These are phyloP conservation scores for Vigna trinervia DNA, from an alignment of 306 rosid genomes.

Conservation along the genomic window DNA sequence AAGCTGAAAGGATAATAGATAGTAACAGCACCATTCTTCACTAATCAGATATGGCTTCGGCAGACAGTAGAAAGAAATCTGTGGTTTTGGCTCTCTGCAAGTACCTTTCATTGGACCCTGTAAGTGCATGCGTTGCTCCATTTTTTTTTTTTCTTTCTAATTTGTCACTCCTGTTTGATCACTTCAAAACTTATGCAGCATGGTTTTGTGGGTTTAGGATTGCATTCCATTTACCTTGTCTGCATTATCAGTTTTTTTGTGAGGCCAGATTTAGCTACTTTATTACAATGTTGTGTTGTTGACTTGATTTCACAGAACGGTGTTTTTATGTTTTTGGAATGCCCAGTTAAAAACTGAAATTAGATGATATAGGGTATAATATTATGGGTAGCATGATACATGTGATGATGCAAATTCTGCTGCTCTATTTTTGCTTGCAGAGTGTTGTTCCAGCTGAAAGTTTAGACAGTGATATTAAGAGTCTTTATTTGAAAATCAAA, in stretches of 20 bases:
- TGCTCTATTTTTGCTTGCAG: constrained; percentile 59
- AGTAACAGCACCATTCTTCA: constrained; percentile 31
- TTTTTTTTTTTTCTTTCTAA: constrained; percentile 5
- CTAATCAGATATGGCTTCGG: constrained; percentile 60
- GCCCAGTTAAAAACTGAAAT: background rate
- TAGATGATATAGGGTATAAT: constrained; percentile 14
- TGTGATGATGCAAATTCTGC: constrained; percentile 3
- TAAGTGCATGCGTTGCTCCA: constrained; percentile 44
- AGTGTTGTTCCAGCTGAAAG: constrained; percentile 51
- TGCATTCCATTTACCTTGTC: background rate
- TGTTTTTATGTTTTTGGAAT: constrained; percentile 1
- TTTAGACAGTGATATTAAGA: constrained; percentile 57
- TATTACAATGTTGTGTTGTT: background rate
- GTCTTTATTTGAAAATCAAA: constrained; percentile 53
- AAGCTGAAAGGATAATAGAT: constrained; percentile 19
- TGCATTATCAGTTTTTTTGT: constrained; percentile 9
- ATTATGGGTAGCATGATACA: constrained; percentile 20
- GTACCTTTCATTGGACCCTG: constrained; percentile 67
- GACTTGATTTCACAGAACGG: background rate
- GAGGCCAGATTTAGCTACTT: background rate
- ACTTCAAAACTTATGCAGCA: background rate
- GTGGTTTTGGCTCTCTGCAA: constrained; percentile 64
- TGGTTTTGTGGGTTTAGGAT: background rate
- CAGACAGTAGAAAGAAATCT: constrained; percentile 53
- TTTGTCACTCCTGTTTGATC: background rate